Base-by-base conservation (phyloP, 164 flowering plant genomes). In the Saururus chinensis region DNA sequence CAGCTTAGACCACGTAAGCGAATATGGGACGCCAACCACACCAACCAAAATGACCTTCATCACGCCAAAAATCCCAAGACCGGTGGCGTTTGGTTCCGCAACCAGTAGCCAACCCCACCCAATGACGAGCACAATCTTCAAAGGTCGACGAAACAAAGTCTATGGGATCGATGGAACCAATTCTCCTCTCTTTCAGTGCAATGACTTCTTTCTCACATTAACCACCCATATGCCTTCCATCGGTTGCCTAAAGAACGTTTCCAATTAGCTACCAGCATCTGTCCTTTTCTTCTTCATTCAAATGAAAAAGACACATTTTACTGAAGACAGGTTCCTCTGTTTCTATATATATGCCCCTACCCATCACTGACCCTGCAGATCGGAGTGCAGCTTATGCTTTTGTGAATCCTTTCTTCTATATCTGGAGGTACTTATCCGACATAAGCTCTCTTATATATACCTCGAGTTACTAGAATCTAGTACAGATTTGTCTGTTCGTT, bases 1-100 rank as follows among this genome's bases (percentile, higher is more conserved):
- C 7, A n/a, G 35, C 9, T 30, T 24, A 58, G 45, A 35, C 45
- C 21, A 58, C 25, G 40, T 35, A 64, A 62, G 60, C 60, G 60
- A 42, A 60, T 57, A 71, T 71, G 60, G 81, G 73, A 75, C 66
- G 76, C 87, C 87, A 77, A 82, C 84, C 81, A 63, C 65, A 75
- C 79, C 81, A 75, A 82, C 76, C 74, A 51, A 23, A 54, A 55
- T 17, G 12, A 51, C 14, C 16, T 25, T 22, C 45, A 20, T 40
- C 48, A 55, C 35, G 23, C 58, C 58, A 60, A 45, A 48, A 60
- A 45, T n/a, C 24, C 25, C 24, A 13, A 37, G 40, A 59, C 62
- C 17, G 69, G 63, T 69, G 64, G 64, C 57, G 63, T 64, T 70
- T 76, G 63, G 74, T 68, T 64, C 70, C 67, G 61, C 16, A 62